These are phyloP conservation scores for Eutrema japonicum DNA, from an alignment of 345 rosid species.

Conservation along the genomic window DNA sequence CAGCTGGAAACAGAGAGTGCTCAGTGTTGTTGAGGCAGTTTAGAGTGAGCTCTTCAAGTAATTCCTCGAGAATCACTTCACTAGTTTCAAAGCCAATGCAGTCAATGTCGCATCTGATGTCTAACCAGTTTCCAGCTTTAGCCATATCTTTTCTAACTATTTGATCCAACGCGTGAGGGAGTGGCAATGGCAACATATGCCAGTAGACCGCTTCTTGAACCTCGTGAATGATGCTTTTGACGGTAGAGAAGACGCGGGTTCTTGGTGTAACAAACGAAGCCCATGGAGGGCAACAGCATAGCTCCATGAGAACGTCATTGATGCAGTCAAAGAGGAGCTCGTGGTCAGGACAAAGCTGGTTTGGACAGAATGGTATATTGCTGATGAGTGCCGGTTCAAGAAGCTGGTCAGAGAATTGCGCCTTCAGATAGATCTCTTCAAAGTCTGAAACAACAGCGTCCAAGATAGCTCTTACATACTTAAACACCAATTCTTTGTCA, in stretches of 20 bases:
- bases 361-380: slow-evolving; percentile 62
- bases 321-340: slow-evolving; percentile 79
- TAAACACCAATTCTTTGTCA: slow-evolving; percentile 55
- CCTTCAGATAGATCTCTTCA: slow-evolving; percentile 71
- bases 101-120: slow-evolving; percentile 59
- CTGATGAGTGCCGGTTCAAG: slow-evolving; percentile 64
- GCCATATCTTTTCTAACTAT: slow-evolving; percentile 81
- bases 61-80: slow-evolving; percentile 65
- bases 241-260: slow-evolving; percentile 55
- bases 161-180: slow-evolving; percentile 77
- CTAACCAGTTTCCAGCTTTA: slow-evolving; percentile 77
- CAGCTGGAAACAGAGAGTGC: slow-evolving; percentile 34
- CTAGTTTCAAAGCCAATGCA: slow-evolving; percentile 56
- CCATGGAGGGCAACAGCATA: slow-evolving; percentile 64
- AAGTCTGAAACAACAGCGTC: slow-evolving; percentile 59
- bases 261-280: slow-evolving; percentile 56
- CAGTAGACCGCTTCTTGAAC: slow-evolving; percentile 72
- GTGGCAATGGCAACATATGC: slow-evolving; percentile 69
- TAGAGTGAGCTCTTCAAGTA: slow-evolving; percentile 58
- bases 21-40: slow-evolving; percentile 41
- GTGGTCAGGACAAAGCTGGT: slow-evolving; percentile 60
- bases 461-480: slow-evolving; percentile 61
- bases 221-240: slow-evolving; percentile 55
- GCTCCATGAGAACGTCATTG: slow-evolving; percentile 76
- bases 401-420: slow-evolving; percentile 68